These are phyloP conservation scores for Aphanomyces invadans DNA, from an alignment of 352 stramenopile genomes.

Conservation along the genomic window DNA sequence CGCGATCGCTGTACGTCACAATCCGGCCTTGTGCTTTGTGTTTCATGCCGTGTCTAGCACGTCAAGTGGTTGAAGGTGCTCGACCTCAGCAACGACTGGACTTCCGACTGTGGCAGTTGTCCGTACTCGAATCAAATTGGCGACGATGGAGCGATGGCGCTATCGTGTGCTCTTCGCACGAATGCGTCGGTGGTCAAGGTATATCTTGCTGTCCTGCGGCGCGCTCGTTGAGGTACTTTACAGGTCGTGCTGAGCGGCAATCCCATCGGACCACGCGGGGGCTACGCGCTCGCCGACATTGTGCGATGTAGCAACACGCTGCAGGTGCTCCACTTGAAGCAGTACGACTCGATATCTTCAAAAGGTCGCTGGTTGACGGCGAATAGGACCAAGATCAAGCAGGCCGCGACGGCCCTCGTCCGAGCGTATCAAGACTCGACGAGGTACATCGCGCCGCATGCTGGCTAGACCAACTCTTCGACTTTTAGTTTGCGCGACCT, in stretches of 20 bases:
- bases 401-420: background rate
- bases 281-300: background rate
- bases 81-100: conserved; percentile 23
- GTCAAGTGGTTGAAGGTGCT: background rate
- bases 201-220: background rate
- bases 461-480: background rate
- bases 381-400: background rate
- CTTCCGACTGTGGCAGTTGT: background rate
- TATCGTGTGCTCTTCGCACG: background rate
- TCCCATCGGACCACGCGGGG: background rate
- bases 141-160: background rate
- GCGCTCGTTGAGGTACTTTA: too few relatives aligned
- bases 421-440: background rate
- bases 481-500: conserved; percentile 11
- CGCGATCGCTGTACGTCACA: background rate
- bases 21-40: too few relatives aligned
- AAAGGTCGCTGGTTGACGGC: too few relatives aligned
- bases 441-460: conserved; percentile 5
- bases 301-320: background rate
- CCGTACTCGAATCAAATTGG: conserved; percentile 1
- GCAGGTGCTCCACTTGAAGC: background rate
- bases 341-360: too few relatives aligned
- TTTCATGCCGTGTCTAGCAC: background rate
- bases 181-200: conserved; percentile 14
- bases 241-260: conserved; percentile 19